Percentiles rank a stretch among this genome's conserved stretches.
These are phyloP conservation scores for Fusarium longipes DNA, from an alignment of 2,329 filamentous ascomycete species.

Conservation along the genomic window DNA sequence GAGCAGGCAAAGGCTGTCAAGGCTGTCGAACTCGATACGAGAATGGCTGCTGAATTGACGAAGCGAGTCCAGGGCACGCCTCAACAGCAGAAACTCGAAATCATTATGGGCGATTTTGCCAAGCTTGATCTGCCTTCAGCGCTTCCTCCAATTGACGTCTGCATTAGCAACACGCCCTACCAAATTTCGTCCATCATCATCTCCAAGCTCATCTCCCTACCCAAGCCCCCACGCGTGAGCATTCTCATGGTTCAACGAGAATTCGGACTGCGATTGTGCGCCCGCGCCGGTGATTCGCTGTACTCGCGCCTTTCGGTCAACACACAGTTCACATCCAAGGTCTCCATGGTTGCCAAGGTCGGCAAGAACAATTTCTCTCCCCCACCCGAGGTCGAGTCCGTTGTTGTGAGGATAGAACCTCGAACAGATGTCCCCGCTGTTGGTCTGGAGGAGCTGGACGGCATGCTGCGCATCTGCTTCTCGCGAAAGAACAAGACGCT, in stretches of 20 bases:
- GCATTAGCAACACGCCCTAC: conserved; percentile 73
- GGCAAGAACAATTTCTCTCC: conserved; percentile 97
- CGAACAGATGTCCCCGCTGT: conserved; percentile 85
- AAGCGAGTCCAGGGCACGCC: conserved; percentile 94
- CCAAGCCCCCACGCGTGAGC: conserved; percentile 82
- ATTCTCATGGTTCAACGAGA: conserved; percentile 98
- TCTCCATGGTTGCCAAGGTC: conserved; percentile 86
- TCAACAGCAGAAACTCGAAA: conserved; percentile 83
- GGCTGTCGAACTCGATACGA: conserved; percentile 91
- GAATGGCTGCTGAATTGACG: conserved; percentile 95
- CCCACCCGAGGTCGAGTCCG: conserved; percentile 90
- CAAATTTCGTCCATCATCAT: conserved; percentile 91
- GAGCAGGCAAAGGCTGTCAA: conserved; percentile 85
- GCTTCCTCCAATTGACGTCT: conserved; percentile 80
- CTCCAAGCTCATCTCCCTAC: conserved; percentile 86
- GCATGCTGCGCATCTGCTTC: conserved; percentile 78
- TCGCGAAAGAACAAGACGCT: conserved; percentile 91
- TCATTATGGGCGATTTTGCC: conserved; percentile 87
- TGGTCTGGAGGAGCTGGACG: conserved; percentile 95
- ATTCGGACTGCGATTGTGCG: conserved; percentile 90
- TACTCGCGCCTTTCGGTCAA: conserved; percentile 94
- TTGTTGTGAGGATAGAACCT: conserved; percentile 88
- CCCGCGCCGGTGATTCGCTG: conserved; percentile 85
- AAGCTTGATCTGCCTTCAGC: conserved; percentile 82
- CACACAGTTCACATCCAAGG: conserved; percentile 83